Conservation (phyloP, 1,139 yeast genomes). For the Hemisphaericaspora xylofermentans region DNA sequence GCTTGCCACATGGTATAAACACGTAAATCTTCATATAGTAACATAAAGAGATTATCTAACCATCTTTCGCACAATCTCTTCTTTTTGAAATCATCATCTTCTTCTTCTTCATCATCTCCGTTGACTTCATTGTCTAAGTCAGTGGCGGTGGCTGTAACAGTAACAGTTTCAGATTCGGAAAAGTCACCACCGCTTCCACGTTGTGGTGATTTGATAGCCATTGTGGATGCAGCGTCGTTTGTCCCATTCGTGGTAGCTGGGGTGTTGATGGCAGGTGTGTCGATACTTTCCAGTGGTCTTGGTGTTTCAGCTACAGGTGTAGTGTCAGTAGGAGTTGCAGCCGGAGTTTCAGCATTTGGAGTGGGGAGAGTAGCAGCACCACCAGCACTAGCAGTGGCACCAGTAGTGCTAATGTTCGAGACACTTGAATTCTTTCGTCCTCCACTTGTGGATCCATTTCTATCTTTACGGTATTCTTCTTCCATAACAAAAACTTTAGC, state of each 20-base stretch:
- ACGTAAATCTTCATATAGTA: conserved; percentile 83
- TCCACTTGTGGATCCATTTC: conserved; percentile 19
- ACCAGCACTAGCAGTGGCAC: conserved; percentile 1
- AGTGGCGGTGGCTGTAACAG: conserved; percentile 4
- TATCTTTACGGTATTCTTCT: conserved; percentile 70
- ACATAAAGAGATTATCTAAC: conserved; percentile 86
- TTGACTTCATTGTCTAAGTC: too few species aligned
- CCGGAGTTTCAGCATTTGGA: not conserved
- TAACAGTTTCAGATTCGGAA: conserved; percentile 8
- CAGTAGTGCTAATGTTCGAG: not conserved
- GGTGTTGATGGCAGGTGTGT: not conserved
- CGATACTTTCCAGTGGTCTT: not conserved
- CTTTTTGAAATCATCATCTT: conserved; percentile 47
- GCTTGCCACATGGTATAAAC: conserved; percentile 92
- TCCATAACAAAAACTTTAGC: conserved; percentile 94
- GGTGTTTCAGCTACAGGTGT: not conserved
- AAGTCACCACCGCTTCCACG: conserved; percentile 14
- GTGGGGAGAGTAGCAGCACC: conserved; percentile 4
- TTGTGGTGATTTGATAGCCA: conserved; percentile 40
- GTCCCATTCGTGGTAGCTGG: not conserved
- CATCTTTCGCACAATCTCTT: conserved; percentile 93
- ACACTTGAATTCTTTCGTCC: conserved; percentile 17
- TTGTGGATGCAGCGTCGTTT: conserved; percentile 34
- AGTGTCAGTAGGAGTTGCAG: too few species aligned
- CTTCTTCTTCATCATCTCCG: conserved; percentile 20